These are phyloP conservation scores for Mycena galopus DNA, from an alignment of 768 basidiomycete genomes.

Conservation along the genomic window DNA sequence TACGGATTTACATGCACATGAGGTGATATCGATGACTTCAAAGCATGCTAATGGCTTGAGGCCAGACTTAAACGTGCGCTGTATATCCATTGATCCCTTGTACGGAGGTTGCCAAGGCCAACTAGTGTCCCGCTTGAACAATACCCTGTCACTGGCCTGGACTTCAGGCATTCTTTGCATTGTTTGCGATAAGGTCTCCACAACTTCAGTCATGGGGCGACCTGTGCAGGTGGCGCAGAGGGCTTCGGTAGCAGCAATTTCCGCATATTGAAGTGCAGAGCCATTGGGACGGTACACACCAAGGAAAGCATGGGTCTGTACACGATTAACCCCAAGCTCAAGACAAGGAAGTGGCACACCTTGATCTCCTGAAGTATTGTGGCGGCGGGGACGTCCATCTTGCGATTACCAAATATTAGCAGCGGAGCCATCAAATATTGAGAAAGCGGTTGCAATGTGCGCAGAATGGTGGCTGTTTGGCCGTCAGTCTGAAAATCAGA, in stretches of 20 bases:
- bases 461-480: neutral
- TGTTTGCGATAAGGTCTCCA: neutral
- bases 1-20: neutral
- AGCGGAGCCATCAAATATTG: neutral
- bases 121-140: neutral
- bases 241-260: neutral
- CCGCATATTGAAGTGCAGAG: neutral
- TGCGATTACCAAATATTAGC: neutral
- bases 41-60: neutral
- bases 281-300: neutral
- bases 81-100: neutral
- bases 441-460: neutral
- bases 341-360: neutral
- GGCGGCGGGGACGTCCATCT: neutral
- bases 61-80: neutral
- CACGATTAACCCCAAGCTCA: neutral
- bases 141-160: neutral
- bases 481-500: neutral
- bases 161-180: neutral
- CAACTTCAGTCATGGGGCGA: neutral
- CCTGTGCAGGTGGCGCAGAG: neutral
- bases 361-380: neutral
- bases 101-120: neutral
- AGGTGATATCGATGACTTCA: neutral
- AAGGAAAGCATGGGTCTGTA: neutral